phyloP scores from a whole-genome alignment of 1,139 yeast genomes.

The Candida pseudoviswanathii region DNA sequence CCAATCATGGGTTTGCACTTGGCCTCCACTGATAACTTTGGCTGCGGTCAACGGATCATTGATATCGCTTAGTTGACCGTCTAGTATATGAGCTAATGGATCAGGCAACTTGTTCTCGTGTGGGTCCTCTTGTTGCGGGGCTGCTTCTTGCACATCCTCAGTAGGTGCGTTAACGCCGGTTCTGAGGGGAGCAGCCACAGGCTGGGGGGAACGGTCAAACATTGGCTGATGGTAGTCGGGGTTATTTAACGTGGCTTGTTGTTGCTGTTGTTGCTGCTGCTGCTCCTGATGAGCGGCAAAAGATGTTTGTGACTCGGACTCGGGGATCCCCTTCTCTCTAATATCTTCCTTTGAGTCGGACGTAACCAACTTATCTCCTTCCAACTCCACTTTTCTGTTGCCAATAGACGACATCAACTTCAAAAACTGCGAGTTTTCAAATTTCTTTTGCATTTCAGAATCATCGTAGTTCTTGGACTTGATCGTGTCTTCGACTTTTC shows the following conservation, averaged over 20 bases:
- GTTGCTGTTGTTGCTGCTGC: background rate
- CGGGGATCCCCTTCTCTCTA: constrained; percentile 8
- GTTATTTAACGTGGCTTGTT: background rate
- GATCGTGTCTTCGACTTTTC: constrained; percentile 39
- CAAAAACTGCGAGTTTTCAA: constrained; percentile 41
- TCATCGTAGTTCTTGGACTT: constrained; percentile 19
- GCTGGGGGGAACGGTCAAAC: constrained; percentile 8
- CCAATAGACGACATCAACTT: constrained; percentile 46
- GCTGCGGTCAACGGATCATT: constrained; percentile 44
- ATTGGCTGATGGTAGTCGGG: constrained; percentile 14
- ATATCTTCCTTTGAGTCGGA: constrained; percentile 23
- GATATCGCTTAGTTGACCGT: constrained; percentile 35
- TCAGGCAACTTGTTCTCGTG: constrained; percentile 40
- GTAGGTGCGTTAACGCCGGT: background rate
- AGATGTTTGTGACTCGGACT: constrained; percentile 10
- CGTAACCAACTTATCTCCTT: constrained; percentile 44
- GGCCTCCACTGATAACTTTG: constrained; percentile 44
- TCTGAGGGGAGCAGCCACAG: background rate
- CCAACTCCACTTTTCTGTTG: constrained; percentile 39
- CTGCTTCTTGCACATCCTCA: background rate
- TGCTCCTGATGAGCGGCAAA: constrained; percentile 1
- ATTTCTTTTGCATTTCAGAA: constrained; percentile 33
- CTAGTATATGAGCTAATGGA: constrained; percentile 48
- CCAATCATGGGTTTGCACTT: constrained; percentile 40
- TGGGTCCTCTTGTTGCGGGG: constrained; percentile 9